Base-by-base conservation (phyloP, 2,329 filamentous ascomycete genomes). In the Pseudogymnoascus sp. region DNA sequence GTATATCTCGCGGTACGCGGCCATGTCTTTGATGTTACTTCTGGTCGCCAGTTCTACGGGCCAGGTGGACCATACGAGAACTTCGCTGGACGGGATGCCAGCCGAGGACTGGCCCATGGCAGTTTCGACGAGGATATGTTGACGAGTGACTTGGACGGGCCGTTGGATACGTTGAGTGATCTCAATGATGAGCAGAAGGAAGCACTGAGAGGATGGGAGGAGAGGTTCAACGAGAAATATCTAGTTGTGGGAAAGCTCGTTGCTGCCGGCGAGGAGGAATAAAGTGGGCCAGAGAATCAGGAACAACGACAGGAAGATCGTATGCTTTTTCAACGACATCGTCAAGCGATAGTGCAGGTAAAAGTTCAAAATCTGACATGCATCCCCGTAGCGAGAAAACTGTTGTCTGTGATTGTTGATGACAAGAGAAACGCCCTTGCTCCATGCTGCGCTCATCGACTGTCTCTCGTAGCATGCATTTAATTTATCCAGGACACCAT, bases 61-160 rank as follows among this genome's bases (percentile, higher is more conserved):
- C 95, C 95, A 19, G 93, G 92, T 11, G 93, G 93, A 0, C 92
- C 93, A 1, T 99, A 99, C 76, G 88, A 88, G 75, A 97, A 97
- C 79, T 99, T 99, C 73, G 95, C 95, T 0, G 95, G 95, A 0
- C 82, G 93, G 40, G 95, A 99, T 76, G 95, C 95, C 19, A 91
- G 85, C 67, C 83, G 93, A 61, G 95, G 95, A 0, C 78, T 99
- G 65, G 93, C 95, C 1, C 90, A 85, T 75, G 91, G 93, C 64
- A 96, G 91, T 78, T 97, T 99, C 75, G 95, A 97, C 74, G 86
- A 90, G 80, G 89, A 93, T 6, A 96, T 97, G 92, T 78, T 97
- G 77, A 97, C 95, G 17, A 86, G 93, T 80, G 89, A 97, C 75
- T 78, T 97, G 63, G 85, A 95, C 64, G 93, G 85, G 0, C 91